Evolutionary conservation across 768 basidiomycete genomes (phyloP).

Genomic region (Amanita rubescens): DNA sequence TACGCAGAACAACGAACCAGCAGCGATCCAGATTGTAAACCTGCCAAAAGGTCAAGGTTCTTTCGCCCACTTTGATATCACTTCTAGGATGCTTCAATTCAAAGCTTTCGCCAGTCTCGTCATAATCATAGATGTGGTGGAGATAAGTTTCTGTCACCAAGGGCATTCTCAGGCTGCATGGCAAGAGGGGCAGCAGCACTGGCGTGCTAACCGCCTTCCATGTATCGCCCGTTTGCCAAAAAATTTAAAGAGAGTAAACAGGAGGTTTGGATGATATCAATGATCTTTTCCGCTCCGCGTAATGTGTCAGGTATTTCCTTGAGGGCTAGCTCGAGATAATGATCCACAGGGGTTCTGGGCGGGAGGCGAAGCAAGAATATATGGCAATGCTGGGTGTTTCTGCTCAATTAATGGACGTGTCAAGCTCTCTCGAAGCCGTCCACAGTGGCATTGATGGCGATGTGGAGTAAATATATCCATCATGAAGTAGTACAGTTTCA

Average conservation of each 20-base stretch:
- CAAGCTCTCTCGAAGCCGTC: slow-evolving; percentile 55
- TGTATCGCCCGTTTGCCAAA: slow-evolving; percentile 63
- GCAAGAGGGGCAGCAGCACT: slow-evolving; percentile 68
- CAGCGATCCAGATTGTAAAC: slow-evolving; percentile 75
- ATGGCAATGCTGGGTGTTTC: slow-evolving; percentile 72
- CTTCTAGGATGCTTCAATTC: slow-evolving; percentile 53
- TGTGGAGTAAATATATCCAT: slow-evolving; percentile 72
- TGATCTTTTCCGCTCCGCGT: slow-evolving; percentile 48
- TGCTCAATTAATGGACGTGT: slow-evolving; percentile 47
- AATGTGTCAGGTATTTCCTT: slow-evolving; percentile 35
- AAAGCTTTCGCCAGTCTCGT: slow-evolving; percentile 25
- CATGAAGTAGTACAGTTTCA: slow-evolving; percentile 27
- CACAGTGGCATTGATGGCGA: slow-evolving; percentile 67
- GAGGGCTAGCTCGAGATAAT: slow-evolving; percentile 60
- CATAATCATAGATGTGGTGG: slow-evolving; percentile 26
- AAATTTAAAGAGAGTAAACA: slow-evolving; percentile 73
- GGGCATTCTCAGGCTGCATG: slow-evolving; percentile 65
- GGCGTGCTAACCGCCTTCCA: slow-evolving; percentile 76
- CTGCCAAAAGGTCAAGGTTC: slow-evolving; percentile 77
- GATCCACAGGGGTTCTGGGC: slow-evolving; percentile 59
- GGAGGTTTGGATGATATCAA: slow-evolving; percentile 73
- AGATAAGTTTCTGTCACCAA: slow-evolving; percentile 42
- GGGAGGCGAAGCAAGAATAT: slow-evolving; percentile 72
- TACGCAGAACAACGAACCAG: slow-evolving; percentile 70
- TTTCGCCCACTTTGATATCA: slow-evolving; percentile 57